These are phyloP conservation scores for Pouteria glomerata DNA, from an alignment of 148 eudicot genomes.

Conservation along the genomic window DNA sequence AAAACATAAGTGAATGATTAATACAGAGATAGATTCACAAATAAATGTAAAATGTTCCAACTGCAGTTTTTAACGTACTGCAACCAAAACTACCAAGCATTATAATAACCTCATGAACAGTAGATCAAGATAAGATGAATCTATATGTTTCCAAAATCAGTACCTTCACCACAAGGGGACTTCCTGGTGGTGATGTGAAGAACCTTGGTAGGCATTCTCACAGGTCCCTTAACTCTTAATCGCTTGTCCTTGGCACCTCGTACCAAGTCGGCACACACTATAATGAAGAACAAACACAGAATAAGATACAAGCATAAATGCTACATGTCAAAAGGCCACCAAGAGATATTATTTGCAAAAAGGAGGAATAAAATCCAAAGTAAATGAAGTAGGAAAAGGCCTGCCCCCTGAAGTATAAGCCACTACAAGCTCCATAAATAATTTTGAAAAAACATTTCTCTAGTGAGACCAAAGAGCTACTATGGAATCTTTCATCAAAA, in stretches of 20 bases:
- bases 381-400: neutral
- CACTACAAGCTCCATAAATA: neutral
- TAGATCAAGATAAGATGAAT: neutral
- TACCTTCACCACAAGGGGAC: slow-evolving; percentile 99
- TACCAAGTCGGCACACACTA: slow-evolving; percentile 85
- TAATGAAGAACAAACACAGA: neutral
- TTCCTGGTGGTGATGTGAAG: slow-evolving; percentile 84
- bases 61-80: neutral
- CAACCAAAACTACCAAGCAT: neutral
- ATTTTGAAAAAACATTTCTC: neutral
- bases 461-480: neutral
- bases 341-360: neutral
- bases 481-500: neutral
- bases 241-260: slow-evolving; percentile 94
- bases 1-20: neutral
- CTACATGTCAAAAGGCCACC: neutral
- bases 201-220: slow-evolving; percentile 96
- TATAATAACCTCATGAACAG: neutral
- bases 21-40: neutral
- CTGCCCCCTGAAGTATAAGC: neutral
- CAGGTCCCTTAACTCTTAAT: slow-evolving; percentile 98
- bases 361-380: neutral
- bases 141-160: neutral
- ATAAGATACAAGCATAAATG: slow-evolving; percentile 1
- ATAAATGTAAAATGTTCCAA: neutral